Percentiles rank a stretch among this genome's conserved stretches.
These are phyloP conservation scores for Xylariaceae sp. DNA, from an alignment of 2,329 filamentous ascomycete genomes.

Conservation along the genomic window DNA sequence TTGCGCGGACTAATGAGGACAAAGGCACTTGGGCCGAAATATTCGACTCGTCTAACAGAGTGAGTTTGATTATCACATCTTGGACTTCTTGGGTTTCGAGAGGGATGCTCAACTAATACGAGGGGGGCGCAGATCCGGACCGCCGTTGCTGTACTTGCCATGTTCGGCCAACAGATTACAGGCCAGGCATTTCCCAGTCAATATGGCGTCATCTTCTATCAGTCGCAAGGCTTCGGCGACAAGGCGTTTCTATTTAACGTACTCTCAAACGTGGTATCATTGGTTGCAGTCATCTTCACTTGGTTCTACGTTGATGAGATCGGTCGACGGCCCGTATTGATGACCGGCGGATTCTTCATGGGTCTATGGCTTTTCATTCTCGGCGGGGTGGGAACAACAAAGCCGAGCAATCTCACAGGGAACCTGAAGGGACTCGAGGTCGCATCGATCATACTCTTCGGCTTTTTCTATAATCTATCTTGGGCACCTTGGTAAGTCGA, in stretches of 20 bases:
- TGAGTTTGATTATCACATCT: conserved; percentile 8
- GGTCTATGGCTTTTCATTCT: conserved; percentile 19
- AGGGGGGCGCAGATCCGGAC: conserved; percentile 12
- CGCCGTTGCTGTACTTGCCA: conserved; percentile 12
- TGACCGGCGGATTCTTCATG: conserved; percentile 22
- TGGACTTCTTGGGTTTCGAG: not conserved
- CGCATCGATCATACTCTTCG: conserved; percentile 16
- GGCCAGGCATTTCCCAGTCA: conserved; percentile 20
- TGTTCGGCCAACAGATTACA: conserved; percentile 23
- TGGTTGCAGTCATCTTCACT: conserved; percentile 17
- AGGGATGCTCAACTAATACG: conserved; percentile 2
- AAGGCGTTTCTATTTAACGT: conserved; percentile 17
- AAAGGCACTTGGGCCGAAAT: conserved; percentile 20
- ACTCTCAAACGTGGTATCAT: conserved; percentile 9
- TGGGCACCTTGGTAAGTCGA: conserved; percentile 20
- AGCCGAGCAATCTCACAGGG: conserved; percentile 3
- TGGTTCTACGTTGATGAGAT: conserved; percentile 20
- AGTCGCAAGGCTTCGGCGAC: conserved; percentile 18
- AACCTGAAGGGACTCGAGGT: conserved; percentile 16
- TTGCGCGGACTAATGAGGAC: conserved; percentile 11
- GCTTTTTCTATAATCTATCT: conserved; percentile 19
- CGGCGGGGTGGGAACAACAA: conserved; percentile 13
- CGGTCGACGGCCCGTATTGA: conserved; percentile 17
- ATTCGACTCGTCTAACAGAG: conserved; percentile 12
- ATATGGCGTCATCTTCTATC: conserved; percentile 22